A percentile compares a stretch with the other conserved stretches of the same genome.
Evolutionary conservation across 108 stramenopile species (phyloP).

Genomic region (Cyclostephanos invisitatus): DNA sequence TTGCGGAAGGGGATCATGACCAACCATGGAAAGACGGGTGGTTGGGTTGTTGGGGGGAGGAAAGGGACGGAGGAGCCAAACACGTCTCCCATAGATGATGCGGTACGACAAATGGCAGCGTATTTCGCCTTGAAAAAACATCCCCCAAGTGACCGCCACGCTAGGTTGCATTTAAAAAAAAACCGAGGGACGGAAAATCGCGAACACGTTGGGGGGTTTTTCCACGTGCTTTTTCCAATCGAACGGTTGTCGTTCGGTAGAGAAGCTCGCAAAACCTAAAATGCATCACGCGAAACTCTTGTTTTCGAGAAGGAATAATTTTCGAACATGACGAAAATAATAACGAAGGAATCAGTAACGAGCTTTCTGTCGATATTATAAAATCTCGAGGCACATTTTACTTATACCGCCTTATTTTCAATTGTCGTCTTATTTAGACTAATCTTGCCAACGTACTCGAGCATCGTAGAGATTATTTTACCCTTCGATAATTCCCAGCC

Average conservation of each 20-base stretch:
- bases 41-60: not conserved
- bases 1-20: no score
- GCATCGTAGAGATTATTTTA: no score
- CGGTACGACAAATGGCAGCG: not conserved
- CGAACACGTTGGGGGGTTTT: not conserved
- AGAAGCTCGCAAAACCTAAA: not conserved
- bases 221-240: not conserved
- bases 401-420: no score
- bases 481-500: no score
- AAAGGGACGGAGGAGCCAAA: not conserved
- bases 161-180: not conserved
- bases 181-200: not conserved
- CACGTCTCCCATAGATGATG: not conserved
- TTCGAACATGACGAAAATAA: not conserved
- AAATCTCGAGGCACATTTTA: no score
- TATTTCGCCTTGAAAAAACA: not conserved
- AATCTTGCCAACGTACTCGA: no score
- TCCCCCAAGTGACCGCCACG: not conserved
- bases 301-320: no score
- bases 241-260: not conserved
- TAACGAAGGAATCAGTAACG: not conserved
- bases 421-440: no score
- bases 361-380: no score
- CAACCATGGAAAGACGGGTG: no score
- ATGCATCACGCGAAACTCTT: not conserved